Conservation (phyloP, 306 rosid genomes). For the peach (Prunus persica) region DNA sequence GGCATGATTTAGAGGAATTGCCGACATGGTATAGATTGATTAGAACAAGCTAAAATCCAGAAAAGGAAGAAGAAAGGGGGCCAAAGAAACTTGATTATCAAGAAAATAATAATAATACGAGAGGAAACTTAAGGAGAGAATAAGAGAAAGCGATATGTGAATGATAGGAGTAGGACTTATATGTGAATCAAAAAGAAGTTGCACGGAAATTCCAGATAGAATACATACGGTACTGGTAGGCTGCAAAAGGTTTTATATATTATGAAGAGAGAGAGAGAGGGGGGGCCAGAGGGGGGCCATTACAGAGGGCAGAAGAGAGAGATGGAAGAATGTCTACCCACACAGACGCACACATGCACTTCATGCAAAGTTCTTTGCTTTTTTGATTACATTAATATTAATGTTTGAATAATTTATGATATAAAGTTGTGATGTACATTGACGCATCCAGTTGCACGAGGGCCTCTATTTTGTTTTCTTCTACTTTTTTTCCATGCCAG, state of each 20-base stretch:
- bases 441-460: slow-evolving; percentile 85
- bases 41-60: slow-evolving; percentile 14
- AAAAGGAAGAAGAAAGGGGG: neutral
- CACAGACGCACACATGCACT: slow-evolving; percentile 45
- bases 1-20: slow-evolving; percentile 39
- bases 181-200: slow-evolving; percentile 6
- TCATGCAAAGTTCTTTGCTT: slow-evolving; percentile 19
- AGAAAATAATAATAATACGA: neutral
- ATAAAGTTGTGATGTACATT: slow-evolving; percentile 49
- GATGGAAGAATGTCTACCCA: slow-evolving; percentile 52
- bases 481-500: slow-evolving; percentile 41
- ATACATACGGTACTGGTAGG: slow-evolving; percentile 7
- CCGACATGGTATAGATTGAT: slow-evolving; percentile 25
- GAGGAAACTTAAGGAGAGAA: slow-evolving; percentile 16
- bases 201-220: slow-evolving; percentile 29
- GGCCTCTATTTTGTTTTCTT: slow-evolving; percentile 80
- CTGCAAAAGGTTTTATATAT: slow-evolving; percentile 9
- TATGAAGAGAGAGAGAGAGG: slow-evolving; percentile 29
- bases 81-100: neutral
- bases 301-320: slow-evolving; percentile 22
- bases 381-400: slow-evolving; percentile 13
- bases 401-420: neutral
- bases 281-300: neutral
- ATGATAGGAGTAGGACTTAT: slow-evolving; percentile 15
- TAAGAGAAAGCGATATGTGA: slow-evolving; percentile 26